Evolutionary conservation across 2,329 filamentous ascomycete genomes (phyloP), one percentile per base, ranked within the genome.

Genomic region (Stemphylium vesicarium): DNA sequence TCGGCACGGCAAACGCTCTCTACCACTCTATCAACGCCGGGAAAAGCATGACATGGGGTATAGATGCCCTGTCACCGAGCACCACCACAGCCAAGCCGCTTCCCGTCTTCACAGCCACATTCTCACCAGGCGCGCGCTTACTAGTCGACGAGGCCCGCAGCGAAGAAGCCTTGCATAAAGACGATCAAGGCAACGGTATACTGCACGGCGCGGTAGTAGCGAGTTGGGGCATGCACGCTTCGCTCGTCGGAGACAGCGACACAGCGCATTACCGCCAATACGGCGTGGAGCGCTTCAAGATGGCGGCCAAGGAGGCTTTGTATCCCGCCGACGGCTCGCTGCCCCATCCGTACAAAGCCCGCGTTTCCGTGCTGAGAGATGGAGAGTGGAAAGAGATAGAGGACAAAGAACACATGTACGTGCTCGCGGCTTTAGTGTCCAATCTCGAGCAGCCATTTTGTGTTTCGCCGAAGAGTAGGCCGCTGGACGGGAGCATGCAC

Each of bases 171-270:
- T 62, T 76, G 4, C 62, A 74, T 1, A 54, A 48, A 12, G 61
- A 65, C 24, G 18, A 57, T 0, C 64, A 43, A 51, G 71, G 63
- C 4, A 66, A 57, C 0, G 71, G 72, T 0, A 65, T 65, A 0
- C 66, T 83, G 2, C 84, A 89, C 66, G 93, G 92, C 22, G 89
- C 89, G 20, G 91, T 97, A 18, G 93, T 98, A 2, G 88, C 88
- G 39, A 95, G 90, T 73, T 96, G 96, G 84, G 94, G 90, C 16
- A 86, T 98, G 68, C 94, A 98, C 70, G 91, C 93, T 26, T 87
- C 88, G 37, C 82, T 98, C 3, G 92, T 98, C 18, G 92, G 91
- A 65, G 92, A 97, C 78, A 95, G 90, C 74, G 94, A 98, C 74
- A 96, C 93, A 0, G 80, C 85, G 0, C 88, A 86, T 61, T 94